Evolutionary conservation across 2,329 filamentous ascomycete genomes (phyloP), one percentile per base, ranked within the genome.

Genomic region (Trichoderma guizhouense): DNA sequence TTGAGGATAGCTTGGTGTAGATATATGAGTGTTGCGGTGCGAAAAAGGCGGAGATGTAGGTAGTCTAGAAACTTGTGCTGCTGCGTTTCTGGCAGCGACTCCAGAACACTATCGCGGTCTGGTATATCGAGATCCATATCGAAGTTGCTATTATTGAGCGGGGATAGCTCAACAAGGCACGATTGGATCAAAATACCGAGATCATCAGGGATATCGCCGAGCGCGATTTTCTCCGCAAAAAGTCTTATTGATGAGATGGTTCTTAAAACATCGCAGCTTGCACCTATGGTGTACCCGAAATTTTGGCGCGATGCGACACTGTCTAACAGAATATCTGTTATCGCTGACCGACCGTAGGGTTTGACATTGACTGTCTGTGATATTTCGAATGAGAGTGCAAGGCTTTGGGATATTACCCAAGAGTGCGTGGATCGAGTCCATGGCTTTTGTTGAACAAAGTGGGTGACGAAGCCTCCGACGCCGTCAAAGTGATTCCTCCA

Each of bases 381-480:
- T 26, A 69, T 69, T 47, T 69, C 66, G 3, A 69, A 69, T n/a
- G 66, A 69, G 18, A 69, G 66, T 1, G 66, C 53, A 18, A 69
- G 34, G n/a, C 66, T 69, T 21, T 69, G 55, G 11, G 66, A 69
- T 61, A 69, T 69, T n/a, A 69, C 66, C 66, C 66, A 69, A 60
- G 66, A 69, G 55, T 61, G 36, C 18, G 66, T 47, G 12, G 66
- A 69, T 14, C 26, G 66, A 24, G 5, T 26, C 66, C 66, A 69
- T n/a, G 66, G 66, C 34, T 69, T 43, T 24, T 69, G 34, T 14
- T 34, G 55, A 47, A 69, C 55, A 61, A 69, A 69, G n/a, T 69
- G 55, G 18, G 55, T 39, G 18, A 69, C 66, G 43, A 69, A 60
- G 15, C 66, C 55, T 34, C 66, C 66, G 11, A 57, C 66, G 12